phyloP scores from a whole-genome alignment of 2,329 filamentous ascomycete genomes.

The Leptosphaerulina australis region DNA sequence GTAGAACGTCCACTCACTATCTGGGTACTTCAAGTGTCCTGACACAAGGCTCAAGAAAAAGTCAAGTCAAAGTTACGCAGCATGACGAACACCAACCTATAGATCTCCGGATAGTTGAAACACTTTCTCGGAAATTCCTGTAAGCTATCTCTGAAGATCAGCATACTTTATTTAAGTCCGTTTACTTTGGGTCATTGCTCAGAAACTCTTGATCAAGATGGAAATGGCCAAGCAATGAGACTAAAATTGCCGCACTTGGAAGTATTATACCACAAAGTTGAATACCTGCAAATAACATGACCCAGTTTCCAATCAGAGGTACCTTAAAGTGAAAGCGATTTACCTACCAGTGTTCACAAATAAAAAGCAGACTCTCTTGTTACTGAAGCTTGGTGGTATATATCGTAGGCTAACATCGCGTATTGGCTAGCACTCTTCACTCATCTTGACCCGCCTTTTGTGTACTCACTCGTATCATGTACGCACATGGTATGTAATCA shows the following conservation, averaged over 20 bases:
- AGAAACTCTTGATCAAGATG: slow-evolving; percentile 19
- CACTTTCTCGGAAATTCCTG: slow-evolving; percentile 27
- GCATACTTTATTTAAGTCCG: slow-evolving; percentile 41
- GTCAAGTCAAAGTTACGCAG: slow-evolving; percentile 22
- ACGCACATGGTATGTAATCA: no score
- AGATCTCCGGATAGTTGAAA: slow-evolving; percentile 27
- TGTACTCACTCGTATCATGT: no score
- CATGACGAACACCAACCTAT: slow-evolving; percentile 23
- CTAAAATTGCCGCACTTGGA: slow-evolving; percentile 20
- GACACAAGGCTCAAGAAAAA: no score
- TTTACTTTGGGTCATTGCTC: slow-evolving; percentile 13
- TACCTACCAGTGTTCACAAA: no score
- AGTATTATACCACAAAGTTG: slow-evolving; percentile 4
- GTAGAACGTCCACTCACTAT: slow-evolving; percentile 17
- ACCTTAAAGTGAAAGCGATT: no score
- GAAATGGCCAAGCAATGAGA: slow-evolving; percentile 22
- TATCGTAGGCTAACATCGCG: no score
- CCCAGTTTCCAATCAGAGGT: slow-evolving; percentile 47
- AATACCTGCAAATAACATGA: slow-evolving; percentile 46
- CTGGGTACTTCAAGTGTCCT: slow-evolving; percentile 10
- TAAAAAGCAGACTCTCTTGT: no score
- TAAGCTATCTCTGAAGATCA: slow-evolving; percentile 21
- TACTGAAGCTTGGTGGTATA: no score
- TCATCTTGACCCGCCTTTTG: no score
- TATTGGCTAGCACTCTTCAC: no score